Percentiles rank a stretch among this genome's conserved stretches.
phyloP scores from a whole-genome alignment of 306 rosid genomes.

The Vicia faba region DNA sequence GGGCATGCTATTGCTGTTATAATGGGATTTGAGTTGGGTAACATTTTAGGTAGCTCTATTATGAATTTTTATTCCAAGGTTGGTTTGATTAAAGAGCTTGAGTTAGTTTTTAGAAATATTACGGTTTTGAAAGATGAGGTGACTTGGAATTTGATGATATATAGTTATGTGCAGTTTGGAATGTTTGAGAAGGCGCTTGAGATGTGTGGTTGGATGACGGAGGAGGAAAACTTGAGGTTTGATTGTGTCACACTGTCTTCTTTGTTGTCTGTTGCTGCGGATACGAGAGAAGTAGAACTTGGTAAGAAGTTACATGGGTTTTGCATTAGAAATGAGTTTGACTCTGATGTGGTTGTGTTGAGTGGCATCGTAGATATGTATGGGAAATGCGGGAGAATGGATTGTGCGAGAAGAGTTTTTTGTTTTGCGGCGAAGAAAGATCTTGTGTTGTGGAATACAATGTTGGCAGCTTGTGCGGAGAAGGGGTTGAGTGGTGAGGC shows the following conservation, averaged over 20 bases:
- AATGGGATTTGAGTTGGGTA: conserved; percentile 57
- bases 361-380: conserved; percentile 71
- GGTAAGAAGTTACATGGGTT: conserved; percentile 70
- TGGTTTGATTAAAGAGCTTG: conserved; percentile 70
- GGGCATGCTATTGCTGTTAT: conserved; percentile 68
- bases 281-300: conserved; percentile 49
- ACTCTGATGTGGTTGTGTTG: conserved; percentile 59
- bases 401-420: conserved; percentile 61
- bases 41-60: conserved; percentile 71
- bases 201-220: conserved; percentile 56
- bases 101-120: conserved; percentile 54
- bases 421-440: conserved; percentile 45
- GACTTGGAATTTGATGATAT: conserved; percentile 78
- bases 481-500: conserved; percentile 73
- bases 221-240: conserved; percentile 56
- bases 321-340: conserved; percentile 68
- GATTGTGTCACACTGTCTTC: conserved; percentile 75
- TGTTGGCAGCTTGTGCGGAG: conserved; percentile 78
- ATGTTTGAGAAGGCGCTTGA: conserved; percentile 57
- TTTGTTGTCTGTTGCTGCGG: conserved; percentile 63
- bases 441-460: conserved; percentile 77
- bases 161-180: conserved; percentile 63
- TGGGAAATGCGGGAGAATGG: conserved; percentile 66
- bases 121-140: conserved; percentile 62
- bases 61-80: conserved; percentile 79